Base-by-base conservation (phyloP, 2,329 filamentous ascomycete genomes). In the Sporothrix sp. region DNA sequence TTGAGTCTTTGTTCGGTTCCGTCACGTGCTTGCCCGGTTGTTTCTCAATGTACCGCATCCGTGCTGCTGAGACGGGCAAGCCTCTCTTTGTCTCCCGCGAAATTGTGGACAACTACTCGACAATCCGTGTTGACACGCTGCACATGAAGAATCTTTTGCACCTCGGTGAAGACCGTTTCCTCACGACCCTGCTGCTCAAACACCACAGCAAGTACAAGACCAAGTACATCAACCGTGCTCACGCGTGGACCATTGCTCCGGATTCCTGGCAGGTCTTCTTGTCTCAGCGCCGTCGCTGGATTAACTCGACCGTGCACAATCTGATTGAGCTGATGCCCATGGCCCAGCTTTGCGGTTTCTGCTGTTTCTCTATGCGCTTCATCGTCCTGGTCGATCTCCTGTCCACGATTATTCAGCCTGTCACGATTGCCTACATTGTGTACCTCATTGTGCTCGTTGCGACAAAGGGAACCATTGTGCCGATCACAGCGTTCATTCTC, bases 291-390 rank as follows among this genome's bases (percentile, higher is more conserved):
- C 91, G 93, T 74, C 87, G 93, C 65, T 98, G 93, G 93, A 98
- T 98, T 70, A 98, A 98, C 75, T 96, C 90, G 51, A 98, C 93
- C 0, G 87, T 98, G 47, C 93, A 98, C 76, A 98, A 98, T 67
- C 75, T 98, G 56, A 86, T 94, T 56, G 93, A 98, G 66, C 83
- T 98, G 55, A 91, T 97, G 56, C 90, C 91, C 6, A 75, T 98
- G 67, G 81, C 85, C 55, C 87, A 97, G 66, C 85, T 98, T 46
- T 98, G 93, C 68, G 93, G 93, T 70, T 98, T 98, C 83, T 98
- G 93, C 76, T 98, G 93, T 71, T 98, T 98, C 75, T 94, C 87
- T 68, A 98, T 98, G 93, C 85, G 93, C 61, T 98, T 98, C 68
- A 79, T 98, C 53, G 90, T 98, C 58, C 95, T 98, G 63, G 67